These are phyloP conservation scores for Vitis vinifera DNA, from an alignment of 164 flowering plant species.

Conservation along the genomic window DNA sequence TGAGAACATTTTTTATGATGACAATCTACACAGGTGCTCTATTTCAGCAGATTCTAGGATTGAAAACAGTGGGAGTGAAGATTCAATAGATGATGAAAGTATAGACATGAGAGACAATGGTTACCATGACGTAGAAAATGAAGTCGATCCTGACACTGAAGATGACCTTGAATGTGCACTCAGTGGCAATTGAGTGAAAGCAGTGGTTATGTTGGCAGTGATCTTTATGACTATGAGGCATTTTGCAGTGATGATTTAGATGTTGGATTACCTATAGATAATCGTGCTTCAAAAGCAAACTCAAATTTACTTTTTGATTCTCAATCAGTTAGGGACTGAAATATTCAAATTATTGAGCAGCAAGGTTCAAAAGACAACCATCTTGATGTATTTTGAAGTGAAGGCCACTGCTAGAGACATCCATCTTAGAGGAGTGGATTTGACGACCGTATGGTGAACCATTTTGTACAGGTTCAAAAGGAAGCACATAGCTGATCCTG, in stretches of 20 bases:
- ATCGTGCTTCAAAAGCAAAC: too few relatives aligned
- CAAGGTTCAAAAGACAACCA: too few relatives aligned
- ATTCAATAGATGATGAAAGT: slow-evolving; percentile 78
- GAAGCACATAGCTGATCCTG: slow-evolving; percentile 24
- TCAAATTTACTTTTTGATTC: slow-evolving; percentile 18
- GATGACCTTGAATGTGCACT: slow-evolving; percentile 71
- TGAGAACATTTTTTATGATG: too few relatives aligned
- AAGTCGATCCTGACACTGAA: slow-evolving; percentile 69
- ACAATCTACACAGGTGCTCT: too few relatives aligned
- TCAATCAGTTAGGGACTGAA: slow-evolving; percentile 20
- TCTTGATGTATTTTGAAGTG: slow-evolving; percentile 34
- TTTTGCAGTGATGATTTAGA: slow-evolving; percentile 69
- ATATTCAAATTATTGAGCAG: too few relatives aligned
- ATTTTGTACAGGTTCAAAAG: slow-evolving; percentile 55
- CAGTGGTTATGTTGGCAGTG: slow-evolving; percentile 82
- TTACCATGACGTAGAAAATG: slow-evolving; percentile 87
- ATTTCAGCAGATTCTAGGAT: too few relatives aligned
- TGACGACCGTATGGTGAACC: slow-evolving; percentile 51
- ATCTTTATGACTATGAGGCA: slow-evolving; percentile 91
- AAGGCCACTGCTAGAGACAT: slow-evolving; percentile 68
- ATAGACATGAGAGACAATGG: slow-evolving; percentile 69
- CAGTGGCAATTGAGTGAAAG: slow-evolving; percentile 88
- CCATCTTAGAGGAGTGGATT: slow-evolving; percentile 60
- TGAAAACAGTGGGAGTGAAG: slow-evolving; percentile 60
- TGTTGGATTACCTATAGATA: background rate